Percentiles rank a stretch among this genome's conserved stretches.
Evolutionary conservation across 306 rosid genomes (phyloP).

Genomic region (Dicorynia guianensis): DNA sequence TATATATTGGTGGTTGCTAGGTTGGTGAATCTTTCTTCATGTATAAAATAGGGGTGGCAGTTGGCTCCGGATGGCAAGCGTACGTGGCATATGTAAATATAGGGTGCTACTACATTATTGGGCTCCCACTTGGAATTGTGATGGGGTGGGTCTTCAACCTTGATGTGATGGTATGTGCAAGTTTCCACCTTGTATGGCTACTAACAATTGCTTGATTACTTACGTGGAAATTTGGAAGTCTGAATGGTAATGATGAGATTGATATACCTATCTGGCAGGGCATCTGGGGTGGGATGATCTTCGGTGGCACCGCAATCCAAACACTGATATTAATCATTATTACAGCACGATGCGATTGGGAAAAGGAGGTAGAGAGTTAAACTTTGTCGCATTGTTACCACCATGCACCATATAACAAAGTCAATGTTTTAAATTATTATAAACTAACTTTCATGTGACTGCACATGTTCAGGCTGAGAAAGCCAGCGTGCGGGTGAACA

Average conservation of each 20-base stretch:
- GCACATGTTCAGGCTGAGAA: constrained; percentile 53
- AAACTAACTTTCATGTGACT: not conserved
- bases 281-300: constrained; percentile 85
- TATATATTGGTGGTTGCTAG: no score
- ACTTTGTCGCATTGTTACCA: not conserved
- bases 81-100: constrained; percentile 62
- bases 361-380: constrained; percentile 58
- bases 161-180: constrained; percentile 43
- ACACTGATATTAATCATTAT: constrained; percentile 56
- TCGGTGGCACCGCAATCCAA: constrained; percentile 75
- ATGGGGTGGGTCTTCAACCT: constrained; percentile 60
- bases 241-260: not conserved
- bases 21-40: no score
- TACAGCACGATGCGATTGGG: constrained; percentile 62
- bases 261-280: constrained; percentile 49
- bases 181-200: not conserved
- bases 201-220: no score
- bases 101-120: constrained; percentile 62
- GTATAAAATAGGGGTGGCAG: constrained; percentile 59
- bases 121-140: constrained; percentile 59
- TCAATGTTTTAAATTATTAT: no score
- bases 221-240: not conserved
- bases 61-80: constrained; percentile 79
- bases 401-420: not conserved
- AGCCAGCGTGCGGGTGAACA: constrained; percentile 49